These are phyloP conservation scores for Verbena officinalis DNA, from an alignment of 257 asterid species.

Conservation along the genomic window DNA sequence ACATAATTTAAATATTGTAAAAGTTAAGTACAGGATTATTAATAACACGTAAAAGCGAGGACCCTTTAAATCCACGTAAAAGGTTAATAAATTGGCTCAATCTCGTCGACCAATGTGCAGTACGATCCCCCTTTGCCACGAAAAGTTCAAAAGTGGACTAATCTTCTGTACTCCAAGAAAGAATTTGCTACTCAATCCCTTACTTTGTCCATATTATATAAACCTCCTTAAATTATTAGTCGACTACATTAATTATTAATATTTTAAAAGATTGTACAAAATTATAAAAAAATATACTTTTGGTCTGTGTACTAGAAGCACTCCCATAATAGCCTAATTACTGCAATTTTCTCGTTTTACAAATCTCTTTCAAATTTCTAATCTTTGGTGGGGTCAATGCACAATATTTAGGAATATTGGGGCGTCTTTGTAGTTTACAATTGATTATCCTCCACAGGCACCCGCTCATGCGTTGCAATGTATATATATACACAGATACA, in stretches of 20 bases:
- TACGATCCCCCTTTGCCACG: constrained; percentile 16
- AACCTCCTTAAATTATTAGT: not conserved
- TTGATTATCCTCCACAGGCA: too few species aligned
- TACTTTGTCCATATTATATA: not conserved
- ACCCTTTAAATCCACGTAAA: constrained; percentile 28
- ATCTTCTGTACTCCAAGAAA: not conserved
- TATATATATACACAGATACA: not conserved
- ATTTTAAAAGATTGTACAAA: too few species aligned
- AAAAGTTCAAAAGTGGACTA: constrained; percentile 30
- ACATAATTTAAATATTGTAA: too few species aligned
- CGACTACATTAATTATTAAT: too few species aligned
- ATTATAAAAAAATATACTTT: too few species aligned
- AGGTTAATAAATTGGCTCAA: not conserved
- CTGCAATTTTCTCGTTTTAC: too few species aligned
- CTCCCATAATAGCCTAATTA: too few species aligned
- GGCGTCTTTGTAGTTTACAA: too few species aligned
- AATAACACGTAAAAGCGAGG: not conserved
- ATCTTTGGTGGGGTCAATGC: too few species aligned
- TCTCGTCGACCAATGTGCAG: constrained; percentile 13
- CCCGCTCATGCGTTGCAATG: too few species aligned
- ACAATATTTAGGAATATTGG: not conserved
- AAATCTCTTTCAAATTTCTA: too few species aligned
- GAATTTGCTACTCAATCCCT: not conserved
- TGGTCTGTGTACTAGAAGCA: too few species aligned
- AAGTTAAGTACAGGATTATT: not conserved